Evolutionary conservation across 106 monocot genomes (phyloP).

Genomic region (Ottelia alismoides): DNA sequence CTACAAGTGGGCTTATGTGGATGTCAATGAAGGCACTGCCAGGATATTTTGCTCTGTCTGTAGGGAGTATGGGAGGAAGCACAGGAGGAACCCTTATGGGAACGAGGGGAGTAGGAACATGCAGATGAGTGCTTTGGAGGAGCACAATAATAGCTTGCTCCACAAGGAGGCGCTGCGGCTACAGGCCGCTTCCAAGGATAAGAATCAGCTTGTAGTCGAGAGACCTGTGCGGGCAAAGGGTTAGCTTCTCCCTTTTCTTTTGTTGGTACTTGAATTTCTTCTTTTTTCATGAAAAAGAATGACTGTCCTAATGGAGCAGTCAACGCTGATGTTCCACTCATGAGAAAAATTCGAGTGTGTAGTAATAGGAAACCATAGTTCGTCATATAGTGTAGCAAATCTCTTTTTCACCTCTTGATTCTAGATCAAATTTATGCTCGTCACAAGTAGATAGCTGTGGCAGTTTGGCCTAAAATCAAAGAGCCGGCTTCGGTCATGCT

Average conservation of each 20-base stretch:
- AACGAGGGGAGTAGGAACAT: slow-evolving; percentile 99
- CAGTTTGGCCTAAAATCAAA: too few species aligned
- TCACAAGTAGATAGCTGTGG: too few species aligned
- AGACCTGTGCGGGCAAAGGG: slow-evolving; percentile 83
- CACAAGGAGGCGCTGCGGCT: slow-evolving; percentile 96
- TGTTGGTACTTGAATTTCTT: not conserved
- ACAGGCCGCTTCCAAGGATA: slow-evolving; percentile 87
- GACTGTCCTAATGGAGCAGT: too few species aligned
- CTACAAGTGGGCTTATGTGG: slow-evolving; percentile 97
- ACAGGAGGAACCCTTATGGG: slow-evolving; percentile 93
- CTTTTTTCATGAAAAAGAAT: too few species aligned
- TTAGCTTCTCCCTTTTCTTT: slow-evolving; percentile 5
- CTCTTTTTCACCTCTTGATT: too few species aligned
- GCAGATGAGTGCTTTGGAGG: slow-evolving; percentile 99
- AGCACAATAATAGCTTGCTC: slow-evolving; percentile 96
- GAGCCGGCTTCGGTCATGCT: too few species aligned
- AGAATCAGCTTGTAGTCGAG: slow-evolving; percentile 34
- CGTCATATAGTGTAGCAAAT: too few species aligned
- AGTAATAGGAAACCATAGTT: too few species aligned
- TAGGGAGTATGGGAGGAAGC: slow-evolving; percentile 94
- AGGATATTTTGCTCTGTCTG: slow-evolving; percentile 95
- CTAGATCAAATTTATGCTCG: too few species aligned
- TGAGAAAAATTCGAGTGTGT: too few species aligned
- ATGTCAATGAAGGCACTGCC: slow-evolving; percentile 64
- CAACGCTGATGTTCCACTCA: too few species aligned